These are phyloP conservation scores for Annona squamosa DNA, from an alignment of 164 flowering plant species.

Conservation along the genomic window DNA sequence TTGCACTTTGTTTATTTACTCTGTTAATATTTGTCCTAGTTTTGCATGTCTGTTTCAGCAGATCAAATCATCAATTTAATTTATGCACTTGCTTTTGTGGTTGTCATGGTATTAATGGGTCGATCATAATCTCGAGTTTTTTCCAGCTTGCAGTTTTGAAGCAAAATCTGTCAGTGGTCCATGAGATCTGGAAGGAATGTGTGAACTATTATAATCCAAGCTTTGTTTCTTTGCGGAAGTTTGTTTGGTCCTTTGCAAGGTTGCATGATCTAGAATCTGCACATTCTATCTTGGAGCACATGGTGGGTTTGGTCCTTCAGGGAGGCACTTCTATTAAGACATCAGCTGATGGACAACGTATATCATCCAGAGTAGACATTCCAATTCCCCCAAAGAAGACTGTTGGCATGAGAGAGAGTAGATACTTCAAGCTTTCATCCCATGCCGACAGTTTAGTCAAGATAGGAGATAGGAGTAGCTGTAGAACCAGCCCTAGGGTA, in stretches of 20 bases:
- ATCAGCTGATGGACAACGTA: constrained; percentile 26
- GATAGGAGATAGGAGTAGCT: constrained; percentile 1
- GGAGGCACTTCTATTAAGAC: constrained; percentile 18
- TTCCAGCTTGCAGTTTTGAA: constrained; percentile 80
- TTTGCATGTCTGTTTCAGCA: neutral
- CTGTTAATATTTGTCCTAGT: too few species aligned
- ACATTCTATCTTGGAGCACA: constrained; percentile 48
- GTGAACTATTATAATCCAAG: constrained; percentile 41
- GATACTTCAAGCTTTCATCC: constrained; percentile 6
- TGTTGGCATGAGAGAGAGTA: constrained; percentile 13
- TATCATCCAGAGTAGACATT: constrained; percentile 45
- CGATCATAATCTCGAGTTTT: neutral
- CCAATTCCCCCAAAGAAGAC: constrained; percentile 45
- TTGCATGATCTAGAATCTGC: constrained; percentile 68
- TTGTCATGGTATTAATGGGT: neutral
- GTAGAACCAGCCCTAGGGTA: neutral
- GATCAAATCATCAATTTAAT: neutral
- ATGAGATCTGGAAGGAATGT: constrained; percentile 63
- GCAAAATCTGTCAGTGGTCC: constrained; percentile 49
- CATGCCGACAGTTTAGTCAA: constrained; percentile 7
- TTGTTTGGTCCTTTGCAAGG: constrained; percentile 60
- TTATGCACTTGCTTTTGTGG: neutral
- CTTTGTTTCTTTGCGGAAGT: constrained; percentile 42
- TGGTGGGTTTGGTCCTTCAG: constrained; percentile 47
- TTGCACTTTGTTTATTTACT: too few species aligned